Conservation (phyloP, 768 basidiomycete species). For the Tricholoma bakamatsutake region DNA sequence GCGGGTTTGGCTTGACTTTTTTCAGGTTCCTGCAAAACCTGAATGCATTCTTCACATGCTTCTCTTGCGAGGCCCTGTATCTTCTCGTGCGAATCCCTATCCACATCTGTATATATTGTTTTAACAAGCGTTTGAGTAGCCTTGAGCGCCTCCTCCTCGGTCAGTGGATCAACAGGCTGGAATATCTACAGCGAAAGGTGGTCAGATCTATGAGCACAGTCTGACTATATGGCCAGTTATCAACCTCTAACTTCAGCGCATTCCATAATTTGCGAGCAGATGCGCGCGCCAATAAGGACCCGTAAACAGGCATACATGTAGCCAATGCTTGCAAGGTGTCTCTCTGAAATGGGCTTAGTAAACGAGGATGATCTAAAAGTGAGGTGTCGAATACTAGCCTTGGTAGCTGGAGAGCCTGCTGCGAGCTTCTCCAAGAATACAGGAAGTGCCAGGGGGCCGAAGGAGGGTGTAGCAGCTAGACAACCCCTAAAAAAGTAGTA, state of each 20-base stretch:
- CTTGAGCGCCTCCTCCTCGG: constrained; percentile 69
- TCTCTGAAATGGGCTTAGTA: constrained; percentile 40
- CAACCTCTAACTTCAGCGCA: constrained; percentile 82
- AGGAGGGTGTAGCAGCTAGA: constrained; percentile 71
- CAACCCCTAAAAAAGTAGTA: constrained; percentile 45
- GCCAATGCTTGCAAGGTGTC: constrained; percentile 81
- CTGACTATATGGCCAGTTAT: neutral
- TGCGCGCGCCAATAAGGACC: constrained; percentile 49
- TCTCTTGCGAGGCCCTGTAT: constrained; percentile 61
- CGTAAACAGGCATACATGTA: constrained; percentile 81
- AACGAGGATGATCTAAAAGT: neutral
- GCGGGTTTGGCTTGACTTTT: constrained; percentile 90
- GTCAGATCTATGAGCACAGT: neutral
- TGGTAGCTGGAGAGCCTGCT: constrained; percentile 73
- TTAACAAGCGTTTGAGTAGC: constrained; percentile 67
- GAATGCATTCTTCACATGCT: constrained; percentile 76
- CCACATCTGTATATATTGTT: constrained; percentile 58
- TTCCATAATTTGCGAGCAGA: constrained; percentile 84
- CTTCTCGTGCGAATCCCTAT: constrained; percentile 33
- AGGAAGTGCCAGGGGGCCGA: constrained; percentile 80
- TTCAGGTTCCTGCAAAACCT: constrained; percentile 82
- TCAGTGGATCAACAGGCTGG: constrained; percentile 77
- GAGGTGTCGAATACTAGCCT: constrained; percentile 41
- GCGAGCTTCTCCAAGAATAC: constrained; percentile 90
- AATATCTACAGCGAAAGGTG: constrained; percentile 57